These are phyloP conservation scores for Nicotiana obtusifolia DNA, from an alignment of 257 asterid genomes.

Conservation along the genomic window DNA sequence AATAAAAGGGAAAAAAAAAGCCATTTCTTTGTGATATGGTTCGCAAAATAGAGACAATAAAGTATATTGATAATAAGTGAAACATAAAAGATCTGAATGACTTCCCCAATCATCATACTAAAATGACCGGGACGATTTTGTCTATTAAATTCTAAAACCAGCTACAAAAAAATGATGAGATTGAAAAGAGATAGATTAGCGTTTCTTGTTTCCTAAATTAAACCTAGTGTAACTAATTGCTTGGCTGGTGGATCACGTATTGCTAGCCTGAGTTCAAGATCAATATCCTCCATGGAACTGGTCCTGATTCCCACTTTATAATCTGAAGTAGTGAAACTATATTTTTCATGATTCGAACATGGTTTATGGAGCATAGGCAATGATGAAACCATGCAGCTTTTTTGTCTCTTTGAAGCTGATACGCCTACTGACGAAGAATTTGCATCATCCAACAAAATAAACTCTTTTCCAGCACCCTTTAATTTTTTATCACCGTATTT, in stretches of 20 bases:
- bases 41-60: too few species aligned
- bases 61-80: neutral
- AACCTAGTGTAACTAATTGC: neutral
- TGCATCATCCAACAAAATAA: neutral
- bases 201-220: neutral
- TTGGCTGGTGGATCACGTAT: conserved; percentile 35
- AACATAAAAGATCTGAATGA: neutral
- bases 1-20: too few species aligned
- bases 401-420: conserved; percentile 26
- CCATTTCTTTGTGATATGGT: neutral
- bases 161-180: neutral
- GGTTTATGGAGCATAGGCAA: conserved; percentile 12
- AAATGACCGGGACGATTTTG: neutral
- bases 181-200: neutral
- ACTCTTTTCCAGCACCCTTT: neutral
- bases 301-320: neutral
- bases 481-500: too few species aligned
- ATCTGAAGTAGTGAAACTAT: conserved; percentile 1
- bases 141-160: neutral
- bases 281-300: conserved; percentile 39
- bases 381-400: conserved; percentile 6
- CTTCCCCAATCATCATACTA: neutral
- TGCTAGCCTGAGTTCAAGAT: conserved; percentile 66
- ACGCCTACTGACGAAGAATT: neutral
- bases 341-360: conserved; percentile 12